Conservation (phyloP, 805 yeast species). For the Lachancea thermotolerans region DNA sequence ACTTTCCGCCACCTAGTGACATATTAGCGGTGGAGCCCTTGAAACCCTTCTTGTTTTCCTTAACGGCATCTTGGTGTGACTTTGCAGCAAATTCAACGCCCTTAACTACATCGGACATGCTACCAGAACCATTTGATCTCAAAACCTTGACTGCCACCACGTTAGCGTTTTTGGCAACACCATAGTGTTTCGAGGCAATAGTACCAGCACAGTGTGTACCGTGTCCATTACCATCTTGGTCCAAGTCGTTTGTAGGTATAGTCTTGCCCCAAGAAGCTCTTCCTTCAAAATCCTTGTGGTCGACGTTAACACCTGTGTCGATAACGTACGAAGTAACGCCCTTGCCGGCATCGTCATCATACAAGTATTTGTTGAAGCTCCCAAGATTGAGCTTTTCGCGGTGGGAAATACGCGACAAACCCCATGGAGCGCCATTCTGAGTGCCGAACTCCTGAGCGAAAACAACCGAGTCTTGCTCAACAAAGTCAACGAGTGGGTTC, state of each 20-base stretch:
- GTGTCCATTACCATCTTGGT: constrained; percentile 83
- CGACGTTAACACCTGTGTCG: constrained; percentile 79
- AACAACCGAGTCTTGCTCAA: constrained; percentile 73
- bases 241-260: constrained; percentile 63
- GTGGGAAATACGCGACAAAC: constrained; percentile 84
- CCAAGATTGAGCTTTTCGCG: constrained; percentile 62
- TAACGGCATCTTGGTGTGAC: constrained; percentile 48
- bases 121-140: constrained; percentile 75
- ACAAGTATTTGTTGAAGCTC: constrained; percentile 65
- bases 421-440: constrained; percentile 91
- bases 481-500: constrained; percentile 57
- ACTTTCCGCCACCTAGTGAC: constrained; percentile 92
- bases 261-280: constrained; percentile 86
- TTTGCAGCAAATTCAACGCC: constrained; percentile 83
- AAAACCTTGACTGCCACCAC: constrained; percentile 80
- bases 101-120: constrained; percentile 76
- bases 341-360: constrained; percentile 66
- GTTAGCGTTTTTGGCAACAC: constrained; percentile 77
- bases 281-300: constrained; percentile 73
- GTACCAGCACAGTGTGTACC: constrained; percentile 98
- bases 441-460: constrained; percentile 53
- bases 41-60: constrained; percentile 53
- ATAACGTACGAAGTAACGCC: constrained; percentile 84
- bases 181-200: constrained; percentile 70
- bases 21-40: constrained; percentile 86